Base-by-base conservation (phyloP, 2,329 filamentous ascomycete species). In the Capronia epimyces region DNA sequence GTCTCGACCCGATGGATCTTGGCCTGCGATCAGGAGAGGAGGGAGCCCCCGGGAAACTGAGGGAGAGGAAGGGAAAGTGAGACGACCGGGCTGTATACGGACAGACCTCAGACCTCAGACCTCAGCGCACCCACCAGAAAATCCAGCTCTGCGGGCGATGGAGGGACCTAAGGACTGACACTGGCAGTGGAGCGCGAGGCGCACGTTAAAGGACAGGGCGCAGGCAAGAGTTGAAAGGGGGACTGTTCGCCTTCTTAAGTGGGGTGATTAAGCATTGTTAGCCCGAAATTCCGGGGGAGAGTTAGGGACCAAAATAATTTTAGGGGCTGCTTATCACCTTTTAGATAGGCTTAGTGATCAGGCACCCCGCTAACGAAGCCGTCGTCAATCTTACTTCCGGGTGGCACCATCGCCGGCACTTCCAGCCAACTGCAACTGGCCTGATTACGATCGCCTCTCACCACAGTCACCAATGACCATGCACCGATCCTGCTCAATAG, bases 1-100 rank as follows among this genome's bases (percentile, higher is more conserved):
- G 36, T 37, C 25, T 55, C 52, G 36, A 52, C 43, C 21, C 49
- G 52, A 46, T 52, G 52, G 32, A 53, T 49, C 55, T 50, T 57
- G 20, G 21, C 25, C 31, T 21, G 32, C 29, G 22, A 22, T 18
- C 8, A 16, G 3, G 34, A 50, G 36, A 15, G 34, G 20, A 43
- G 37, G 18, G 34, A 36, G 36, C 13, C 37, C 43, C 21, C 15
- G 34, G 12, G 24, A 13, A 31, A n/a, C 6, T 6, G 15, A 18
- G 40, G 22, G 18, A 37, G 15, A 20, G 15, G 15, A 37, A 13
- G 34, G 34, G 15, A 37, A 18, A 13, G 27, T 8, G 8, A 29
- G 27, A 29, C 15, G 34, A 37, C 7, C 12, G 29, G 29, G 12
- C 29, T 32, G 29, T 32, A 32, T 27, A 6, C n/a, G 29, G 29